Conservation (phyloP, 1,284 basidiomycete species). For the Jaminaea rosea region DNA sequence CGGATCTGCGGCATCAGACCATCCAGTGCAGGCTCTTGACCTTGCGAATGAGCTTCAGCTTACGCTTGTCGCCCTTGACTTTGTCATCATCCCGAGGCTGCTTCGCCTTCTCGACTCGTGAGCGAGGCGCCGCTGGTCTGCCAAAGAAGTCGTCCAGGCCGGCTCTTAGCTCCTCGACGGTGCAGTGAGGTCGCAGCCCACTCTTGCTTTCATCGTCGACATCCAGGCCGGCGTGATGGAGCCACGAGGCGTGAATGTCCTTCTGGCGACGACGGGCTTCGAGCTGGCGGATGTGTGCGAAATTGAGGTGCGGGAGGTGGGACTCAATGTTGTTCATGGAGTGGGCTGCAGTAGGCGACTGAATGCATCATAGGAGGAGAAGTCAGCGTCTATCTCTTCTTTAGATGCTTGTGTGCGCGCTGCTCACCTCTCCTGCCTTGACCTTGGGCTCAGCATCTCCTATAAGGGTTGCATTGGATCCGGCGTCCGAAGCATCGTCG, state of each 20-base stretch:
- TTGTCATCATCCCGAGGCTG: not conserved
- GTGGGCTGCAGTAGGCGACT: not conserved
- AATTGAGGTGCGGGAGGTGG: too few relatives aligned
- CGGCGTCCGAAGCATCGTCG: too few relatives aligned
- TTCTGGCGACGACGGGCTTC: constrained; percentile 8
- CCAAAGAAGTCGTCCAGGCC: not conserved
- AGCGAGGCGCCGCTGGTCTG: too few relatives aligned
- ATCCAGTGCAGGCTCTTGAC: too few relatives aligned
- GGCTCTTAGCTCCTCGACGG: not conserved
- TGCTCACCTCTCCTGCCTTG: not conserved
- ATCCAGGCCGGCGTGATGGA: not conserved
- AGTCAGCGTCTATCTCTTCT: too few relatives aligned
- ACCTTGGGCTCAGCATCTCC: not conserved
- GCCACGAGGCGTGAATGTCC: not conserved
- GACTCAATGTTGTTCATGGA: not conserved
- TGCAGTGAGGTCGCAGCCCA: not conserved
- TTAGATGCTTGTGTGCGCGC: too few relatives aligned
- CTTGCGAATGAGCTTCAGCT: too few relatives aligned
- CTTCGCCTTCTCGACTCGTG: too few relatives aligned
- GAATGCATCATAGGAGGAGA: too few relatives aligned
- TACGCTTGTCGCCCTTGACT: not conserved
- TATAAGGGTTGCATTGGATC: too few relatives aligned
- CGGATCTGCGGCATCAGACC: too few relatives aligned
- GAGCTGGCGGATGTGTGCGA: too few relatives aligned
- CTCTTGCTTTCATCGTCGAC: not conserved